A percentile compares a stretch with the other conserved stretches of the same genome.
These are phyloP conservation scores for Synchytrium microbalum DNA, from an alignment of 371 early-diverging fungal species.

Conservation along the genomic window DNA sequence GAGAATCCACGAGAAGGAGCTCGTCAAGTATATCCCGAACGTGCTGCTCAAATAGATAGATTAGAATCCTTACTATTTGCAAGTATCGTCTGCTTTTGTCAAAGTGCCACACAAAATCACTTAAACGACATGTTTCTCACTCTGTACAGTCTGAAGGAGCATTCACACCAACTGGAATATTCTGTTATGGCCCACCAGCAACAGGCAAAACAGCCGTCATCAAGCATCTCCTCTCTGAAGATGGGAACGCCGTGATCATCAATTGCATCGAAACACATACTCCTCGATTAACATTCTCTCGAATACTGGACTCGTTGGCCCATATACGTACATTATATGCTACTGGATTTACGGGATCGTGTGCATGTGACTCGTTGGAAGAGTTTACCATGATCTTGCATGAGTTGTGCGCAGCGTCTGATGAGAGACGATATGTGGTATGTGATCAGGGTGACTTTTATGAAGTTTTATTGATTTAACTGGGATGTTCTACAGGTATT, in stretches of 20 bases:
- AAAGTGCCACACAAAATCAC: too few species aligned
- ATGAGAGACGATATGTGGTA: background rate
- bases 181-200: background rate
- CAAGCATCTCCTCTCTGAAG: background rate
- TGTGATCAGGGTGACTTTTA: too few species aligned
- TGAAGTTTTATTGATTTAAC: too few species aligned
- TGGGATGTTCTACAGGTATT: slow-evolving; percentile 55
- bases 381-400: background rate
- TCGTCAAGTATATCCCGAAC: background rate
- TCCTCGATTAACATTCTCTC: background rate
- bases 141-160: background rate
- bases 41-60: background rate
- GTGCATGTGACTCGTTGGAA: background rate
- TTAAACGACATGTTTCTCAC: background rate
- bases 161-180: background rate
- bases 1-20: background rate
- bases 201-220: background rate
- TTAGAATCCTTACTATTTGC: background rate
- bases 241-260: background rate
- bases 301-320: background rate
- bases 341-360: background rate
- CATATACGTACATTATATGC: background rate
- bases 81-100: background rate
- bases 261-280: background rate
- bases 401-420: background rate